These are phyloP conservation scores for Chalaropsis thielavioides DNA, from an alignment of 2,329 filamentous ascomycete genomes.

Conservation along the genomic window DNA sequence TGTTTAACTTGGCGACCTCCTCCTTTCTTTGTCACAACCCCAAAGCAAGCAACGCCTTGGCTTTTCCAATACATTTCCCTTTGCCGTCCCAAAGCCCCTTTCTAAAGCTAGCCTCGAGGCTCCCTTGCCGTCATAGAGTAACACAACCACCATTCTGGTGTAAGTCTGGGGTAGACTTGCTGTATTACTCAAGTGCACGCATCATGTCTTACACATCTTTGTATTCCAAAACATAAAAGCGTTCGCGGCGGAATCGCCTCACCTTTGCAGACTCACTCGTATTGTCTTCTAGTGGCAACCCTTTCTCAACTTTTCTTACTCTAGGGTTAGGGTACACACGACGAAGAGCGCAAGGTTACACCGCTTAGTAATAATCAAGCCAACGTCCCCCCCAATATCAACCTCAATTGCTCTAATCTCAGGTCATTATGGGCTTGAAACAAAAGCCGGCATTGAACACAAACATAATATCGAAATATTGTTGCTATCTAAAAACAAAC, in stretches of 20 bases:
- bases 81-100: not conserved
- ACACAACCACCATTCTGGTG: too few relatives aligned
- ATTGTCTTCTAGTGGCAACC: not conserved
- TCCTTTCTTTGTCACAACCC: not conserved
- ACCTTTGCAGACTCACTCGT: not conserved
- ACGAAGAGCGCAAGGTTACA: too few relatives aligned
- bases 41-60: not conserved
- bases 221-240: not conserved
- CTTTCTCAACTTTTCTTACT: too few relatives aligned
- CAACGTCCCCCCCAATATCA: too few relatives aligned
- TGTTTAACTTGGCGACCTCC: slow-evolving; percentile 2
- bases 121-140: too few relatives aligned
- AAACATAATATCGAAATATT: too few relatives aligned
- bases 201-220: not conserved
- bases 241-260: not conserved
- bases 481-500: too few relatives aligned
- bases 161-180: too few relatives aligned
- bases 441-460: not conserved
- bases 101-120: not conserved
- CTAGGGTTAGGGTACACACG: too few relatives aligned
- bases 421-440: not conserved
- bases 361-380: too few relatives aligned
- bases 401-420: too few relatives aligned
- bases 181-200: not conserved
- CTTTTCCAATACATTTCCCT: not conserved